Evolutionary conservation across 2,329 filamentous ascomycete species (phyloP).

Genomic region (Ilyonectria mors-panacis): DNA sequence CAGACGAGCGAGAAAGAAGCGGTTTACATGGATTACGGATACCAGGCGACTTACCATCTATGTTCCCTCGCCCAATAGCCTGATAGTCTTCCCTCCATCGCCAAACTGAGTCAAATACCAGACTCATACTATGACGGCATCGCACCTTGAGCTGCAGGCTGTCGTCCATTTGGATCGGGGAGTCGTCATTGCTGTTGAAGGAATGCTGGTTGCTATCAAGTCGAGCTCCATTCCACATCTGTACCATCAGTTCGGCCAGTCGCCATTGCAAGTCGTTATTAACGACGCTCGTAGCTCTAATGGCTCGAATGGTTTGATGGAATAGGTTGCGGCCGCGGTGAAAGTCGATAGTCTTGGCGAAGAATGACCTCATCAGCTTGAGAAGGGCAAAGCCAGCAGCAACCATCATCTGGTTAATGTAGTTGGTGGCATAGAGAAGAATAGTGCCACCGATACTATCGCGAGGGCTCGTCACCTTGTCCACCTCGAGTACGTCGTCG

Average conservation of each 20-base stretch:
- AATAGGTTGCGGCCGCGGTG: constrained; percentile 78
- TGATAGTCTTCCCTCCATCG: constrained; percentile 87
- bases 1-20: constrained; percentile 41
- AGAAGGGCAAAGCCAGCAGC: constrained; percentile 83
- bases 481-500: constrained; percentile 72
- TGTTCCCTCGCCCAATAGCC: constrained; percentile 76
- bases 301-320: constrained; percentile 77
- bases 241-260: constrained; percentile 86
- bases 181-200: constrained; percentile 65
- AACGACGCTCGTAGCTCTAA: constrained; percentile 81
- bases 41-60: constrained; percentile 74
- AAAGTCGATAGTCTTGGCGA: constrained; percentile 79
- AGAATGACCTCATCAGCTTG: constrained; percentile 84
- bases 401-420: constrained; percentile 89
- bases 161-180: constrained; percentile 72
- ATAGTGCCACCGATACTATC: constrained; percentile 67
- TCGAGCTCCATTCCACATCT: constrained; percentile 84
- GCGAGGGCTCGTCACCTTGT: constrained; percentile 62
- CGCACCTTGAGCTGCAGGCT: constrained; percentile 85
- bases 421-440: constrained; percentile 79
- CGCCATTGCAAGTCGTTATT: constrained; percentile 86
- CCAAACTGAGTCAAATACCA: constrained; percentile 89
- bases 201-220: constrained; percentile 64
- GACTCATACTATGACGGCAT: constrained; percentile 87
- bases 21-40: constrained; percentile 41